phyloP scores from a whole-genome alignment of 1,284 basidiomycete genomes.

The Inonotus hispidus region DNA sequence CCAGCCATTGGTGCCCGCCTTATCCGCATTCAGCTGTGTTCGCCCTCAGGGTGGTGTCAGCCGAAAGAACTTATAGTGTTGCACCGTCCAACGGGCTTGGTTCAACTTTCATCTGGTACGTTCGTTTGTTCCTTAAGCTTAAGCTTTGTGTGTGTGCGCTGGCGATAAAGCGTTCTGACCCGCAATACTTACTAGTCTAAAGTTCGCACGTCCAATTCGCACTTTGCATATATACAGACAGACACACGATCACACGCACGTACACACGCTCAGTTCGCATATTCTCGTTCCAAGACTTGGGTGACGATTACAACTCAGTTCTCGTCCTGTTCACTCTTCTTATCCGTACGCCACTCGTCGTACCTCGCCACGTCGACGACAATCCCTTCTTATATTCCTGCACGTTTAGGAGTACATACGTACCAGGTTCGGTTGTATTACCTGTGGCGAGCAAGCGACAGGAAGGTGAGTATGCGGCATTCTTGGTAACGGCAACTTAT shows the following conservation, averaged over 20 bases:
- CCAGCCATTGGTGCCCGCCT: too few relatives aligned
- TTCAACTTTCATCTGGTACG: background rate
- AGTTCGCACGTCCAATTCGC: background rate
- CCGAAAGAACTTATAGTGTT: background rate
- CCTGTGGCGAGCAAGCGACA: background rate
- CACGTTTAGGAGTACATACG: background rate
- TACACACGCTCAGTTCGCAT: background rate
- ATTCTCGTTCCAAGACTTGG: background rate
- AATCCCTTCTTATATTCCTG: background rate
- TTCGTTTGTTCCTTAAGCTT: background rate
- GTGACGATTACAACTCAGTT: too few relatives aligned
- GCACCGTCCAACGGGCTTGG: background rate
- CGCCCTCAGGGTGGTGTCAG: background rate
- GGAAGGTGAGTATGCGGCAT: background rate
- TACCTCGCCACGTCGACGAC: constrained; percentile 5
- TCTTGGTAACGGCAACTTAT: background rate
- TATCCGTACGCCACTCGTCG: background rate
- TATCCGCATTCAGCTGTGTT: background rate
- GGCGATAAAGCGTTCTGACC: background rate
- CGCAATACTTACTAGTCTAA: background rate
- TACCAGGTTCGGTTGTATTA: background rate
- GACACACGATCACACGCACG: background rate
- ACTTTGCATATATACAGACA: background rate
- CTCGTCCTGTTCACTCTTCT: background rate
- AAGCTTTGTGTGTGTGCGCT: background rate